A percentile compares a stretch with the other conserved stretches of the same genome.
phyloP scores from a whole-genome alignment of 2,329 filamentous ascomycete genomes.

The Xylaria sp. region DNA sequence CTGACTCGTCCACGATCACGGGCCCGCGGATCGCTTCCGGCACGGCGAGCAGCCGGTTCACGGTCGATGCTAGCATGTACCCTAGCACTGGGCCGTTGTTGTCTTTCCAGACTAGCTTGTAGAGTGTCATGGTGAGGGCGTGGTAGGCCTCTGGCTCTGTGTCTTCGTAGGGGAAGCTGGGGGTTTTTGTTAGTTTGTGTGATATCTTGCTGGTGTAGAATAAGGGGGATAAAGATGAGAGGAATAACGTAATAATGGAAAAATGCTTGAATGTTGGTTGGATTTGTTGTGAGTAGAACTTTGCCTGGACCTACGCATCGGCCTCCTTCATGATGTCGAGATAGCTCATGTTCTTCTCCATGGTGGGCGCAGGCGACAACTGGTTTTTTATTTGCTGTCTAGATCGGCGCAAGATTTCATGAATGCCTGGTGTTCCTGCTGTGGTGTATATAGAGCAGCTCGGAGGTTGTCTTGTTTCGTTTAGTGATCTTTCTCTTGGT shows the following conservation, averaged over 20 bases:
- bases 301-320: constrained; percentile 53
- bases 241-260: too few species aligned
- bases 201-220: too few species aligned
- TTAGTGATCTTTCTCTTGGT: not conserved
- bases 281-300: too few species aligned
- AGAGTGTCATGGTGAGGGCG: constrained; percentile 64
- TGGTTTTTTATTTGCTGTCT: not conserved
- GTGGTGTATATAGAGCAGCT: not conserved
- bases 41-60: constrained; percentile 54
- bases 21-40: constrained; percentile 59
- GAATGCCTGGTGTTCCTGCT: not conserved
- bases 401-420: not conserved
- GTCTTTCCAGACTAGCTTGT: constrained; percentile 64
- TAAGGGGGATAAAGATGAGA: too few species aligned
- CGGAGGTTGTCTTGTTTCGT: not conserved
- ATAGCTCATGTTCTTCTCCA: constrained; percentile 43
- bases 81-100: constrained; percentile 59
- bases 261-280: too few species aligned
- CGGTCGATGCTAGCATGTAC: constrained; percentile 59
- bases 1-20: constrained; percentile 63
- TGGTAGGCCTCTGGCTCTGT: constrained; percentile 62
- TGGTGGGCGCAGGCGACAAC: not conserved
- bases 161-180: constrained; percentile 78
- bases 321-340: constrained; percentile 60
- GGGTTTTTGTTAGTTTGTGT: constrained; percentile 5